Conservation (phyloP, 495 filamentous ascomycete genomes). For the Lentithecium fluviatile region DNA sequence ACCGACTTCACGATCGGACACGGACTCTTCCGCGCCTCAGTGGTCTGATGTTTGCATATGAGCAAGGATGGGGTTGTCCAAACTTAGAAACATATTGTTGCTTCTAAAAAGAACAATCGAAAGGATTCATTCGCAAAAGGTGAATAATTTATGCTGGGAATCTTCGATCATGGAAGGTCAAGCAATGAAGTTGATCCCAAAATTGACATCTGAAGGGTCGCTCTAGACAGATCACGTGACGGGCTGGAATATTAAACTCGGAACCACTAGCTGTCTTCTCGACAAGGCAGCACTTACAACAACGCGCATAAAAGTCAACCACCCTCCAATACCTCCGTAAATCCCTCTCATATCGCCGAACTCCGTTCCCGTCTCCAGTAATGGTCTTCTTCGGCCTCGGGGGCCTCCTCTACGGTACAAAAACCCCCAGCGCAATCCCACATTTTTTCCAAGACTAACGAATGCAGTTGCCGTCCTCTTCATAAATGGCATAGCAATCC, state of each 20-base stretch:
- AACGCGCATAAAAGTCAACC: not conserved
- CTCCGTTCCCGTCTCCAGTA: not conserved
- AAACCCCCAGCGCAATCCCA: slow-evolving; percentile 12
- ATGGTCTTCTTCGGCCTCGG: slow-evolving; percentile 72
- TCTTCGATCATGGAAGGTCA: too few species aligned
- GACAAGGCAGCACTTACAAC: not conserved
- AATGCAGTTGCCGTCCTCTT: slow-evolving; percentile 73
- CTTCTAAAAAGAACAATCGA: too few species aligned
- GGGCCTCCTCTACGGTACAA: slow-evolving; percentile 67
- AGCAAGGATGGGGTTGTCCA: not conserved
- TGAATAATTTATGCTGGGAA: too few species aligned
- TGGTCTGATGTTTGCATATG: too few species aligned
- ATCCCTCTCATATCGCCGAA: not conserved
- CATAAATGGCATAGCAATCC: slow-evolving; percentile 89
- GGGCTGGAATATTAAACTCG: not conserved
- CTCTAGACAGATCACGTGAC: slow-evolving; percentile 5
- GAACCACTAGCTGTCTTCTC: not conserved
- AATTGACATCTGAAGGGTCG: too few species aligned
- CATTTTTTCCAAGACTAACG: slow-evolving; percentile 5
- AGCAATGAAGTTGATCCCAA: too few species aligned
- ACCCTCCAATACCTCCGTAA: not conserved
- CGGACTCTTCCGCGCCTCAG: too few species aligned
- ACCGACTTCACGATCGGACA: too few species aligned
- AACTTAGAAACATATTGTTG: too few species aligned
- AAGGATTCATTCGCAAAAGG: too few species aligned